Base-by-base conservation (phyloP, 2,329 filamentous ascomycete species). In the Lasiodiplodia sp. region DNA sequence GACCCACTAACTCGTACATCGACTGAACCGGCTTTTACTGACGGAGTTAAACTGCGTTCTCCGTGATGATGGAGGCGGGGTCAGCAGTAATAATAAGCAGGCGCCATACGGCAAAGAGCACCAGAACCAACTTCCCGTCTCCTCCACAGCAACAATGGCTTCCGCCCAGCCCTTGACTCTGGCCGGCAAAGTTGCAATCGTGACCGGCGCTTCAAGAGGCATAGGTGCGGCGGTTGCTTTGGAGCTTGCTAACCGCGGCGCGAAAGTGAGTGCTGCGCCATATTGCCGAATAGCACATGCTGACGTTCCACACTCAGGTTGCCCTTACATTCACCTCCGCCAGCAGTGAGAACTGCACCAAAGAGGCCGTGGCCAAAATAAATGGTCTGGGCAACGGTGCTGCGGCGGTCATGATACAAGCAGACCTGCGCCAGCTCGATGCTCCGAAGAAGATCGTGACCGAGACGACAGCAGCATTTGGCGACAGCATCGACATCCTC, bases 161-260 rank as follows among this genome's bases (percentile, higher is more conserved):
- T 28, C 44, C 10, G 18, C 31, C n/a, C 44, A 62, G 28, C 44
- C 55, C 3, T 37, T 60, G 14, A 53, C 67, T 67, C 76, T 72
- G 67, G 79, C 31, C 47, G 76, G 74, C 34, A 81, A 80, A 67
- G 76, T 80, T 0, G 83, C 83, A 44, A 83, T 86, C 52, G 80
- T 86, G 0, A 86, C 83, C 2, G 84, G 85, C 10, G 81, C 80
- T 16, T 83, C 82, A n/a, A 77, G 84, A 69, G 83, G 84, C 6
- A 84, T 87, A 10, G 85, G 85, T 28, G 79, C 79, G 38, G 81
- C 78, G 57, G 80, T 87, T 52, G 84, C 83, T 23, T 75, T 83
- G 51, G 83, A 85, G 65, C 74, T 87, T 12, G 84, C 83, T 16
- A 76, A 75, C n/a, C 79, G 81, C 56, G 84, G 83, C 40, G 83